A percentile compares a stretch with the other conserved stretches of the same genome.
These are phyloP conservation scores for Kalmusia sp. DNA, from an alignment of 2,329 filamentous ascomycete genomes.

Conservation along the genomic window DNA sequence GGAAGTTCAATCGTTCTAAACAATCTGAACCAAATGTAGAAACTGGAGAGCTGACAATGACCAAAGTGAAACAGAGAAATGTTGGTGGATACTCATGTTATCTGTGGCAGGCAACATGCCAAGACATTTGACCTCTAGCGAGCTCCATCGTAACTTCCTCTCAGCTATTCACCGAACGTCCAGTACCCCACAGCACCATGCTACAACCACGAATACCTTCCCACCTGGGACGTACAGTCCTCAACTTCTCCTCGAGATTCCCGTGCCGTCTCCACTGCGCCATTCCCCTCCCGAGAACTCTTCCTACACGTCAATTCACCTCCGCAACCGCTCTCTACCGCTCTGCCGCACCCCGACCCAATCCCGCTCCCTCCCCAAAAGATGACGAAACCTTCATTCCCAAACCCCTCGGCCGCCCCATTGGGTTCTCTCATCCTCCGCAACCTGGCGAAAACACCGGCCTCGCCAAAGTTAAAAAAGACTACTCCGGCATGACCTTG, in stretches of 20 bases:
- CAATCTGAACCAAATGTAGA: too few species aligned
- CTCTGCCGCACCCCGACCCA: slow-evolving; percentile 17
- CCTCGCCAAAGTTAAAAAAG: slow-evolving; percentile 60
- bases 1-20: too few species aligned
- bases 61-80: too few species aligned
- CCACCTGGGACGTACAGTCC: slow-evolving; percentile 21
- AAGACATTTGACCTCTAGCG: slow-evolving; percentile 1
- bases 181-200: slow-evolving; percentile 27
- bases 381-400: slow-evolving; percentile 54
- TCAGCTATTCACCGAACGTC: background rate
- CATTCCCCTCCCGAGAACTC: slow-evolving; percentile 16
- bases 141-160: slow-evolving; percentile 3
- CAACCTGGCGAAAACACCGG: slow-evolving; percentile 82
- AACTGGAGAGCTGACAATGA: too few species aligned
- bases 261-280: slow-evolving; percentile 21
- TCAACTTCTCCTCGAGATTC: slow-evolving; percentile 23
- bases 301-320: slow-evolving; percentile 30
- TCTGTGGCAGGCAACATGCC: background rate
- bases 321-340: slow-evolving; percentile 29
- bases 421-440: slow-evolving; percentile 80
- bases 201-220: slow-evolving; percentile 38
- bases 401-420: slow-evolving; percentile 70
- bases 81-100: too few species aligned
- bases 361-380: slow-evolving; percentile 18
- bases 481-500: slow-evolving; percentile 41